Conservation (phyloP, 805 yeast genomes). For the Lipomyces orientalis region DNA sequence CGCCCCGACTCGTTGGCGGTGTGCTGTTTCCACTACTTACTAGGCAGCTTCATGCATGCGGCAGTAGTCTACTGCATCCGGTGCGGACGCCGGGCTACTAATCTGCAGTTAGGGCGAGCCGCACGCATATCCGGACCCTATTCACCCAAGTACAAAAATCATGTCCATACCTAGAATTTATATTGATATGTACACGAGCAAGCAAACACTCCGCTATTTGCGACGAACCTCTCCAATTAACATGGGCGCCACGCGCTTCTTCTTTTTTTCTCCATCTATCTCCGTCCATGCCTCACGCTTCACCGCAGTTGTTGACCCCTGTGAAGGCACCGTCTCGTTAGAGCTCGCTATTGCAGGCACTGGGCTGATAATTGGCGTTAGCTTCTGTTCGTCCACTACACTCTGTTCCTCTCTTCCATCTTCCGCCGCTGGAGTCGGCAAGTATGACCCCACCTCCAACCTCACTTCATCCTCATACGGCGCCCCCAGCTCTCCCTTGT, state of each 20-base stretch:
- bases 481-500: constrained; percentile 61
- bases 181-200: neutral
- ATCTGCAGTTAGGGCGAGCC: neutral
- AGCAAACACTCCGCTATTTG: neutral
- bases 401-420: constrained; percentile 7
- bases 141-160: neutral
- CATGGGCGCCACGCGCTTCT: constrained; percentile 31
- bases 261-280: constrained; percentile 20
- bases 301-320: neutral
- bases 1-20: neutral
- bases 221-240: constrained; percentile 24
- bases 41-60: neutral
- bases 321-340: neutral
- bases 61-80: too few species aligned
- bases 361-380: constrained; percentile 29
- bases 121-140: neutral
- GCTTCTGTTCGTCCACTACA: neutral
- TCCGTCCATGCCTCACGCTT: constrained; percentile 2
- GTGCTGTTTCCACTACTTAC: neutral
- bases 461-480: constrained; percentile 38
- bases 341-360: constrained; percentile 23
- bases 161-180: neutral
- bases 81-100: neutral
- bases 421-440: constrained; percentile 27
- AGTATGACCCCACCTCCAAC: constrained; percentile 8